These are phyloP conservation scores for Austroboletus niveus DNA, from an alignment of 1,284 basidiomycete genomes.

Conservation along the genomic window DNA sequence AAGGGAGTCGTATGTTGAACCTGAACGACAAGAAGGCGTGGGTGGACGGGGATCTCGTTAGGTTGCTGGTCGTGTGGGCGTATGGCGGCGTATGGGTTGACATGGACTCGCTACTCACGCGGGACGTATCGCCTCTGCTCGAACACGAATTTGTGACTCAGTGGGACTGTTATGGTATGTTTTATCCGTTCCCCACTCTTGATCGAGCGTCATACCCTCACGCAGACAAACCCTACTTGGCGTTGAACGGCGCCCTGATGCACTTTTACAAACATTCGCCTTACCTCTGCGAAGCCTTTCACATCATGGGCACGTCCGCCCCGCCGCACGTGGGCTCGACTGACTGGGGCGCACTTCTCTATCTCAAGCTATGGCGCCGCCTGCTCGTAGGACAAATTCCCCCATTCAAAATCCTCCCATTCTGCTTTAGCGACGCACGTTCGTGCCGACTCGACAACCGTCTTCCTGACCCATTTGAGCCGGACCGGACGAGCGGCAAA, in stretches of 20 bases:
- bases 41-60: conserved; percentile 88
- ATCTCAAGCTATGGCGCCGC: conserved; percentile 86
- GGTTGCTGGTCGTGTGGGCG: conserved; percentile 82
- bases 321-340: conserved; percentile 77
- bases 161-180: conserved; percentile 93
- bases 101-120: conserved; percentile 89
- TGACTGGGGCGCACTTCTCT: conserved; percentile 90
- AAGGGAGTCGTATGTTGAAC: conserved; percentile 57
- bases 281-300: conserved; percentile 93
- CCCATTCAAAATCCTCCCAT: conserved; percentile 89
- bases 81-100: conserved; percentile 93
- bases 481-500: conserved; percentile 38
- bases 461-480: conserved; percentile 84
- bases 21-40: conserved; percentile 78
- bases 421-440: conserved; percentile 88
- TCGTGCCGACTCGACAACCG: conserved; percentile 87
- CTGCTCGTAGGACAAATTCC: conserved; percentile 68
- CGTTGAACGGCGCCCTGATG: conserved; percentile 92
- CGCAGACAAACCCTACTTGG: conserved; percentile 81
- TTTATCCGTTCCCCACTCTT: background rate
- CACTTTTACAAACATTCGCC: conserved; percentile 86
- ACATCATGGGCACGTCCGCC: conserved; percentile 76
- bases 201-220: background rate
- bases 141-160: conserved; percentile 95
- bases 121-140: conserved; percentile 78